Conservation (phyloP, 1,139 yeast genomes). For the Citeromyces hawaiiensis region DNA sequence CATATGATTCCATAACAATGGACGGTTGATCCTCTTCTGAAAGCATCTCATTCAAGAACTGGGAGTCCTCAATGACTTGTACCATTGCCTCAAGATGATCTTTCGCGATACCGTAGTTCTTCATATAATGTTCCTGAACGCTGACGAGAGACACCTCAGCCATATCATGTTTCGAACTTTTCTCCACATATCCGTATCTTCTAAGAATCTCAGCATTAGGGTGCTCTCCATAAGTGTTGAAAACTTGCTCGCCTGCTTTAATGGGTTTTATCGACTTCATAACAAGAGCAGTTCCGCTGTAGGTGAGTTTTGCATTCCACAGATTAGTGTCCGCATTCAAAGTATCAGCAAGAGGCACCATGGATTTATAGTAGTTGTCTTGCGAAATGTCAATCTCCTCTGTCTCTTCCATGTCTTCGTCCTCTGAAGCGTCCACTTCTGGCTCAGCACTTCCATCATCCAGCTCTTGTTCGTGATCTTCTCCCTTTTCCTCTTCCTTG, state of each 20-base stretch:
- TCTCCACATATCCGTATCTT: conserved; percentile 85
- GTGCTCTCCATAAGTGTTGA: conserved; percentile 81
- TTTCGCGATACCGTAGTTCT: conserved; percentile 18
- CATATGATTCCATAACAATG: conserved; percentile 45
- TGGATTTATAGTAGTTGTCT: conserved; percentile 52
- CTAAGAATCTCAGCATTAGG: conserved; percentile 83
- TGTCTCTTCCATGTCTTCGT: conserved; percentile 13
- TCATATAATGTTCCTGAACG: conserved; percentile 23
- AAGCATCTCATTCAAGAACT: conserved; percentile 21
- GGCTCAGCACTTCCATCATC: conserved; percentile 6
- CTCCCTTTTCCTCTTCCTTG: conserved; percentile 12
- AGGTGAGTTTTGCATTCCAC: conserved; percentile 64
- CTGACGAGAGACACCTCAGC: conserved; percentile 50
- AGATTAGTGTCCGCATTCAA: conserved; percentile 72
- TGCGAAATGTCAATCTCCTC: conserved; percentile 14
- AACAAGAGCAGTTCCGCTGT: conserved; percentile 29
- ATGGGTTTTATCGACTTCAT: conserved; percentile 65
- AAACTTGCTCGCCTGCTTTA: conserved; percentile 56
- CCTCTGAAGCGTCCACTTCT: too few relatives aligned
- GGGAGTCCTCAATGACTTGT: conserved; percentile 16
- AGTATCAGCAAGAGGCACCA: conserved; percentile 90
- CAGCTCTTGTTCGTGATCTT: conserved; percentile 6
- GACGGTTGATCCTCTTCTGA: conserved; percentile 25
- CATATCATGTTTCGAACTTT: conserved; percentile 67
- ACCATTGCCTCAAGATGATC: conserved; percentile 11